Percentiles rank a stretch among this genome's conserved stretches.
Evolutionary conservation across 2,329 filamentous ascomycete species (phyloP).

Genomic region (Fusarium decemcellulare): DNA sequence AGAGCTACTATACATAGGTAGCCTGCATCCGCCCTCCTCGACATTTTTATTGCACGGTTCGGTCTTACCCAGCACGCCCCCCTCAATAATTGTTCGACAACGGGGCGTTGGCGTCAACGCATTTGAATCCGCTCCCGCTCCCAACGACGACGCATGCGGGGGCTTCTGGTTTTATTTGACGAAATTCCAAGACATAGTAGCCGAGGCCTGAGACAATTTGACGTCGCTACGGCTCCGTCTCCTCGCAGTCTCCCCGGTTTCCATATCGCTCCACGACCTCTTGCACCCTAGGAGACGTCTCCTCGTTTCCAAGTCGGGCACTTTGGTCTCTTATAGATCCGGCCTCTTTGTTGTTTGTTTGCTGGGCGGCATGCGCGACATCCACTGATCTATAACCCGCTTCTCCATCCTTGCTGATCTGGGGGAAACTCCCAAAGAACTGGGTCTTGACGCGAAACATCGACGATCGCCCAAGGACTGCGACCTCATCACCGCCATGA

Average conservation of each 20-base stretch:
- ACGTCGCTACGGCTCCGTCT: slow-evolving; percentile 37
- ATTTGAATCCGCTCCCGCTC: slow-evolving; percentile 26
- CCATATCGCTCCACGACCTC: slow-evolving; percentile 20
- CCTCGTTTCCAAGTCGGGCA: slow-evolving; percentile 26
- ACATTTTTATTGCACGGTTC: slow-evolving; percentile 27
- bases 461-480: slow-evolving; percentile 6
- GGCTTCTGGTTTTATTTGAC: slow-evolving; percentile 28
- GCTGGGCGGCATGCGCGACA: slow-evolving; percentile 37
- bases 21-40: slow-evolving; percentile 19
- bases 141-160: slow-evolving; percentile 40
- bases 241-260: slow-evolving; percentile 22
- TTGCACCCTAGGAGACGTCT: slow-evolving; percentile 22
- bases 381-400: slow-evolving; percentile 26
- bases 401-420: slow-evolving; percentile 19
- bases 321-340: slow-evolving; percentile 24
- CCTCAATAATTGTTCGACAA: slow-evolving; percentile 24
- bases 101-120: slow-evolving; percentile 19
- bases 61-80: slow-evolving; percentile 17
- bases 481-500: slow-evolving; percentile 43
- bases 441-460: slow-evolving; percentile 12
- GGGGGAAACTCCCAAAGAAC: slow-evolving; percentile 8
- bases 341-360: slow-evolving; percentile 8
- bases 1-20: slow-evolving; percentile 18
- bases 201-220: slow-evolving; percentile 43
- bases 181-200: slow-evolving; percentile 41